Conservation (phyloP, 2,329 filamentous ascomycete species). For the Microdochium paspali region DNA sequence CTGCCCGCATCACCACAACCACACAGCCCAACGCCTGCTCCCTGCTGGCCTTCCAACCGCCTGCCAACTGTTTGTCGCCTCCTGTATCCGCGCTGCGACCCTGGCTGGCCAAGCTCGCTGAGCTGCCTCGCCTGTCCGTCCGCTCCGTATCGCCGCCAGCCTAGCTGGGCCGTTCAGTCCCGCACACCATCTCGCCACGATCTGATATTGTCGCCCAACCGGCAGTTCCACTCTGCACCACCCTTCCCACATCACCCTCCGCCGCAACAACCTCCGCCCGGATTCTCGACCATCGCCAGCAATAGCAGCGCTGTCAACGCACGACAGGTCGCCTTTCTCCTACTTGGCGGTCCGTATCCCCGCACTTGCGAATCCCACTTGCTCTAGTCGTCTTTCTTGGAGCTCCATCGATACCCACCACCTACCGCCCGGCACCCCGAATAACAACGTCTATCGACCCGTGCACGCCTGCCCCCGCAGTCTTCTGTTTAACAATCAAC, state of each 20-base stretch:
- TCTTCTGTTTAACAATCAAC: too few species aligned
- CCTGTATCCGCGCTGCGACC: neutral
- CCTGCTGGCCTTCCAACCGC: neutral
- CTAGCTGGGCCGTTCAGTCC: neutral
- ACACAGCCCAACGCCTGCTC: neutral
- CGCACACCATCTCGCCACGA: neutral
- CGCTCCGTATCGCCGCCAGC: neutral
- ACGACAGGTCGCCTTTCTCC: neutral
- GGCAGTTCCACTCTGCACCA: constrained; percentile 1
- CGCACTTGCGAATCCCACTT: neutral
- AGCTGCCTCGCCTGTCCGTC: neutral
- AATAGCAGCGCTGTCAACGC: neutral
- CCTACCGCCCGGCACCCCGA: neutral
- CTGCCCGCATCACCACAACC: neutral
- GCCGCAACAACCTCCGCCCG: neutral
- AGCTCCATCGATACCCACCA: neutral
- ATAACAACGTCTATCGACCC: neutral
- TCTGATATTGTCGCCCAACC: constrained; percentile 1
- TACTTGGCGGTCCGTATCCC: neutral
- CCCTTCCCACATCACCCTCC: neutral
- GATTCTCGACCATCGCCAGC: neutral
- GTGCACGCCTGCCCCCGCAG: neutral
- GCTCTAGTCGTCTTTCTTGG: neutral
- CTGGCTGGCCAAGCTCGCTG: neutral
- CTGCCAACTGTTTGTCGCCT: neutral